Evolutionary conservation across 129 eudicot genomes (phyloP), one percentile per base, ranked within the genome.

Genomic region (Helianthus tuberosus): DNA sequence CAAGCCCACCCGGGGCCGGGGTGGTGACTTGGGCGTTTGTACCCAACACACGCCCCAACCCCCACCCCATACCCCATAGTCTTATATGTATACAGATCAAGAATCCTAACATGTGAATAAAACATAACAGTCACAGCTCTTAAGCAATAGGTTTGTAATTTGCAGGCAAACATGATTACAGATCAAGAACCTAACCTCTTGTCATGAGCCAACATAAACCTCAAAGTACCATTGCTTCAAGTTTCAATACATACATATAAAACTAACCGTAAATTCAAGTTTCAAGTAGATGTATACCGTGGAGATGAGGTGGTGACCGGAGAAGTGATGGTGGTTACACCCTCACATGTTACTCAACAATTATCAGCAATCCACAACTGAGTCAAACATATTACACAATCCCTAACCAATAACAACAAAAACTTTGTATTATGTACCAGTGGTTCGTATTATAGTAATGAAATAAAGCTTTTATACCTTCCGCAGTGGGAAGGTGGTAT

Each of bases 81-180:
- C n/a, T 20, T 49, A 72, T 72, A 72, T 12, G 44, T 29, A 72
- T 58, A 44, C 57, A 58, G 12, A 59, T 59, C 44, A 72, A 61
- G 44, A 53, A 57, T 29, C 72, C 55, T 39, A 72, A 39, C 29
- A 25, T 25, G 29, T 2, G 29, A 25, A 25, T 25, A 25, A 25
- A 25, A 25, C 29, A 25, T 25, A 25, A 25, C 29, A 25, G 1
- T 25, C 29, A 25, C 29, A 25, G 29, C 29, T 25, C 29, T 25
- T 25, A 25, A 25, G 55, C 8, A 41, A 13, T 5, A 39, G 6
- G 44, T 39, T 23, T 57, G 66, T 57, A 16, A 57, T 11, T 43
- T 43, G 14, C 39, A 60, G 36, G 69, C 11, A n/a, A 46, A 25
- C 41, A 38, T 3, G 5, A 38, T 38, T 38, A 38, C n/a, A n/a